Evolutionary conservation across 2,329 filamentous ascomycete genomes (phyloP), one percentile per base, ranked within the genome.

Genomic region (Nigrospora oryzae): DNA sequence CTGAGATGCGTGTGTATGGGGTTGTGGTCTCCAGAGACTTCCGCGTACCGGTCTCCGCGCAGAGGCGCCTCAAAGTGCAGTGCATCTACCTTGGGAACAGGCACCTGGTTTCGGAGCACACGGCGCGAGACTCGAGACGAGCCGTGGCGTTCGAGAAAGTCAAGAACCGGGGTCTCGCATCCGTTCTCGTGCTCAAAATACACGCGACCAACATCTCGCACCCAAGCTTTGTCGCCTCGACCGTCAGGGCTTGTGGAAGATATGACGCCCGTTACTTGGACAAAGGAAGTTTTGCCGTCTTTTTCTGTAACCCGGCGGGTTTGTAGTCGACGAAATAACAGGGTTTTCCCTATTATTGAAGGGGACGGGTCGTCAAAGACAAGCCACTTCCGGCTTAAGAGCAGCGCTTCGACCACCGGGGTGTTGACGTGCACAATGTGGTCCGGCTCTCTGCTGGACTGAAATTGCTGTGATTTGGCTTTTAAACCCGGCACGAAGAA

Each of bases 1-100:
- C 96, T 88, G 46, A 91, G 85, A 11, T 91, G 96, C 38, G 97
- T 91, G 74, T 98, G 93, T 50, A 98, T 98, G 19, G 93, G 93
- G 68, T 98, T 98, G 78, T 89, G 97, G 64, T 98, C 93, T 38
- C 93, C 93, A 43, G 93, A 98, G n/a, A 98, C 93, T 53, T 89
- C 87, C 49, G 93, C 93, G 60, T 98, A 98, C 31, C 88, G 95
- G 73, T 97, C 93, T 68, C 97, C 98, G 46, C 89, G 95, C 13
- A 89, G 84, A 44, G 93, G 93, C 7, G 93, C 90, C 61, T 89
- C 89, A 43, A 97, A 77, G 52, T 85, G 81, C 49, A 98, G 77
- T 89, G 87, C 2, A 84, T 86, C 74, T 89, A 95, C 57, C 93
- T 91, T 59, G 86, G 94, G 40, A 98, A 78, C 36, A 91, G 91